Percentiles rank a stretch among this genome's conserved stretches.
Evolutionary conservation across 2,329 filamentous ascomycete genomes (phyloP).

Genomic region (Hypoxylon sp.): DNA sequence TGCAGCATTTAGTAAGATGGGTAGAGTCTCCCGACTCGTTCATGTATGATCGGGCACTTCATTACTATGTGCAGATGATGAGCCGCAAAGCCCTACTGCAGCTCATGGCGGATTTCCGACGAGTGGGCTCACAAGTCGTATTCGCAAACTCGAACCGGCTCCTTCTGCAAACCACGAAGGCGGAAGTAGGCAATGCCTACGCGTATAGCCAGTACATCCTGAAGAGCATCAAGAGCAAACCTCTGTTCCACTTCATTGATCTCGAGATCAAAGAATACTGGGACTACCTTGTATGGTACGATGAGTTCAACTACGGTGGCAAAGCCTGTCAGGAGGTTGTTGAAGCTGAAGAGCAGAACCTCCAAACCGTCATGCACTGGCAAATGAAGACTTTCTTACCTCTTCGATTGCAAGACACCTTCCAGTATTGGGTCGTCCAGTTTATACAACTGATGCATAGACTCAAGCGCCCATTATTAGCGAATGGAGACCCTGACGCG

Average conservation of each 20-base stretch:
- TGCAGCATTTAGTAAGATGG: conserved; percentile 97
- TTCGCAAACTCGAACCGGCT: conserved; percentile 92
- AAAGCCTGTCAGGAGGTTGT: conserved; percentile 89
- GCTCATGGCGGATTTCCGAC: conserved; percentile 95
- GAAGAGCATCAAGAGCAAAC: conserved; percentile 96
- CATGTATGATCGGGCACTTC: conserved; percentile 92
- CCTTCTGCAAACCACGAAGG: conserved; percentile 94
- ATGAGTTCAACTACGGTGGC: conserved; percentile 98
- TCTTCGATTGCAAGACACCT: conserved; percentile 81
- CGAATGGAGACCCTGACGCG: conserved; percentile 63
- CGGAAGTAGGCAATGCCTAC: conserved; percentile 95
- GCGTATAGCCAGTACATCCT: conserved; percentile 98
- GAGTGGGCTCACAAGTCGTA: conserved; percentile 95
- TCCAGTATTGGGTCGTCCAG: conserved; percentile 93
- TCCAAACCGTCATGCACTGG: conserved; percentile 98
- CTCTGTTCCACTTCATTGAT: conserved; percentile 96
- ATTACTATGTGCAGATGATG: conserved; percentile 99
- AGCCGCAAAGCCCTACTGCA: conserved; percentile 97
- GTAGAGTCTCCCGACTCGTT: conserved; percentile 94
- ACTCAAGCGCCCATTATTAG: conserved; percentile 76
- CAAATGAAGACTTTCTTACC: conserved; percentile 94
- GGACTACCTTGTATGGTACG: conserved; percentile 99
- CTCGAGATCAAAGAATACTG: conserved; percentile 98
- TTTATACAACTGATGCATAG: conserved; percentile 95
- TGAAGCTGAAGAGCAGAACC: conserved; percentile 78